Evolutionary conservation across 2,329 filamentous ascomycete genomes (phyloP).

Genomic region (Hortaea werneckii): DNA sequence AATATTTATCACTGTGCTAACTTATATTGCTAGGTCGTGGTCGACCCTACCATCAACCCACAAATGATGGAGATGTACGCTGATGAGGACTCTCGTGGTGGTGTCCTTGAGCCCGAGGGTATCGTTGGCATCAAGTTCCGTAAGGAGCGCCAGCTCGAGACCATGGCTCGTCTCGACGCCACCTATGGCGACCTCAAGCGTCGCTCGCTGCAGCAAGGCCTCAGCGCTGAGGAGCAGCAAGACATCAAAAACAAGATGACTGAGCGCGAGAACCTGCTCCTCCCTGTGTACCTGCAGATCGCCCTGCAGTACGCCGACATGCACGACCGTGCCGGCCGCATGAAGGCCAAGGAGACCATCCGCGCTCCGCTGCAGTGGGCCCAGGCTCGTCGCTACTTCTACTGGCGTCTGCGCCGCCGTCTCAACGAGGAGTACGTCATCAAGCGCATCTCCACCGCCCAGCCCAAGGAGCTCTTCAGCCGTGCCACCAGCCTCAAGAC

Average conservation of each 20-base stretch:
- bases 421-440: conserved; percentile 96
- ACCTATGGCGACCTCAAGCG: conserved; percentile 77
- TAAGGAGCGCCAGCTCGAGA: conserved; percentile 92
- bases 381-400: conserved; percentile 93
- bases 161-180: conserved; percentile 87
- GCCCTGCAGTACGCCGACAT: conserved; percentile 95
- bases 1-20: conserved; percentile 21
- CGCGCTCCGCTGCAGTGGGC: conserved; percentile 75
- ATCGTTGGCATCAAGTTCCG: conserved; percentile 98
- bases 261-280: conserved; percentile 73
- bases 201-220: conserved; percentile 55
- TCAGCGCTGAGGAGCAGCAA: conserved; percentile 64
- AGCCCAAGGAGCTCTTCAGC: conserved; percentile 35
- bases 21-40: conserved; percentile 55
- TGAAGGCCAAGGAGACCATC: conserved; percentile 95
- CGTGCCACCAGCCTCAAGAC: conserved; percentile 52
- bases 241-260: conserved; percentile 76
- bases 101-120: conserved; percentile 95
- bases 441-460: conserved; percentile 61
- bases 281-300: conserved; percentile 91
- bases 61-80: conserved; percentile 99
- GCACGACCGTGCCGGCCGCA: conserved; percentile 91
- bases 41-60: conserved; percentile 96
- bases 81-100: conserved; percentile 85
- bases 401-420: conserved; percentile 95